These are phyloP conservation scores for Coemansia sp. DNA, from an alignment of 192 early-diverging fungal species.

Conservation along the genomic window DNA sequence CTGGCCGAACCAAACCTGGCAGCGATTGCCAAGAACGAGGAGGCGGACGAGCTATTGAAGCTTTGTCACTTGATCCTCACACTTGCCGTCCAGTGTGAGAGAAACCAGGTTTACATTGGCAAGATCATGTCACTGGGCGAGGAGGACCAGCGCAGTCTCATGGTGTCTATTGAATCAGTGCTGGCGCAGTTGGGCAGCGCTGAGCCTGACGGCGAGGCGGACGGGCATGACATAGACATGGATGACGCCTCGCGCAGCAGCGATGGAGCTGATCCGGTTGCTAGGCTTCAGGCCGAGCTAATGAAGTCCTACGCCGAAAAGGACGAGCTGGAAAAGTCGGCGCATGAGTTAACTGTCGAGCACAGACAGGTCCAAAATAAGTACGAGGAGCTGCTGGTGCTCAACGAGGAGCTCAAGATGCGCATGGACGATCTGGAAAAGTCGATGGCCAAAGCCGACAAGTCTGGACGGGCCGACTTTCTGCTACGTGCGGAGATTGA, in stretches of 20 bases:
- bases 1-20: conserved; percentile 77
- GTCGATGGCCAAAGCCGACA: conserved; percentile 67
- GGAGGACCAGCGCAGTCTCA: conserved; percentile 79
- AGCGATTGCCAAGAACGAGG: conserved; percentile 80
- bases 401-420: conserved; percentile 71
- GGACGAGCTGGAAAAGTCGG: conserved; percentile 62
- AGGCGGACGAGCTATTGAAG: conserved; percentile 72
- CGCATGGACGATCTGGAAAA: conserved; percentile 81
- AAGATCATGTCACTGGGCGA: conserved; percentile 78
- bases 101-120: conserved; percentile 83
- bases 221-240: conserved; percentile 47
- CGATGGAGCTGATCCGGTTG: conserved; percentile 45
- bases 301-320: conserved; percentile 60
- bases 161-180: conserved; percentile 84
- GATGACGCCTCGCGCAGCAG: conserved; percentile 25
- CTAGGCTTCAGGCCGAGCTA: conserved; percentile 56
- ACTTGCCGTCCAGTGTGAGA: conserved; percentile 83
- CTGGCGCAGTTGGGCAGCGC: conserved; percentile 48
- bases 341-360: conserved; percentile 56
- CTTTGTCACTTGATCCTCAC: conserved; percentile 83
- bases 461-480: conserved; percentile 83
- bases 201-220: conserved; percentile 39
- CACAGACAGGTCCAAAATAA: conserved; percentile 56
- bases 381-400: conserved; percentile 70
- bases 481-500: conserved; percentile 86